Conservation (phyloP, 306 rosid species). For the Trichosanthes truncata region DNA sequence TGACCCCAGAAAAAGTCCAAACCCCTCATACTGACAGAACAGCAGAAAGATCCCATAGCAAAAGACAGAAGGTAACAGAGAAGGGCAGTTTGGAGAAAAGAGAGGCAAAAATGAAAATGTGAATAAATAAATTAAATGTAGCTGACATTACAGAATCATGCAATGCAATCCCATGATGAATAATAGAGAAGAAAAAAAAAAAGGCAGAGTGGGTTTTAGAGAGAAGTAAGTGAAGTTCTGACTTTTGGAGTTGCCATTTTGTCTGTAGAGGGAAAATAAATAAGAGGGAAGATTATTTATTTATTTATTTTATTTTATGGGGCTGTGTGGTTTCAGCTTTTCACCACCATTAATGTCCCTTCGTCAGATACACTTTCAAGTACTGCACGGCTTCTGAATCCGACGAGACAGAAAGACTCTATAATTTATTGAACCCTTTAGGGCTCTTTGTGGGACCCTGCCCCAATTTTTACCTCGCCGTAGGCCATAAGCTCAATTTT, state of each 20-base stretch:
- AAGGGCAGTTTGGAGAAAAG: conserved; percentile 5
- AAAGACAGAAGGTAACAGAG: not conserved
- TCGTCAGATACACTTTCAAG: conserved; percentile 5
- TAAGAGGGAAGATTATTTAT: not conserved
- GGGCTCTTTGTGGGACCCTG: not conserved
- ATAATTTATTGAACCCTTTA: not conserved
- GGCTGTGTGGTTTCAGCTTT: not conserved
- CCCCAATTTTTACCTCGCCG: not conserved
- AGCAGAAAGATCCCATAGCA: not conserved
- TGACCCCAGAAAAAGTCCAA: conserved; percentile 6
- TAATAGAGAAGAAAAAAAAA: not conserved
- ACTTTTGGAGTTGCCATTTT: conserved; percentile 11
- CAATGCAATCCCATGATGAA: conserved; percentile 2
- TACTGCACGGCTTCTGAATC: conserved; percentile 9
- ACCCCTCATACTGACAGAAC: not conserved
- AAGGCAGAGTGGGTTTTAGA: not conserved
- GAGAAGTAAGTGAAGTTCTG: not conserved
- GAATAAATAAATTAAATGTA: not conserved
- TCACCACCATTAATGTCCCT: not conserved
- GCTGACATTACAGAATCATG: conserved; percentile 1
- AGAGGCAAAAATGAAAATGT: not conserved
- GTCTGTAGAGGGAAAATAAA: not conserved
- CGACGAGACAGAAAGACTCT: conserved; percentile 5
- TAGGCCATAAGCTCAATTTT: not conserved
- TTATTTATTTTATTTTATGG: not conserved